Evolutionary conservation across 176 grass and related monocot species (phyloP).

Genomic region (Triticum urartu): DNA sequence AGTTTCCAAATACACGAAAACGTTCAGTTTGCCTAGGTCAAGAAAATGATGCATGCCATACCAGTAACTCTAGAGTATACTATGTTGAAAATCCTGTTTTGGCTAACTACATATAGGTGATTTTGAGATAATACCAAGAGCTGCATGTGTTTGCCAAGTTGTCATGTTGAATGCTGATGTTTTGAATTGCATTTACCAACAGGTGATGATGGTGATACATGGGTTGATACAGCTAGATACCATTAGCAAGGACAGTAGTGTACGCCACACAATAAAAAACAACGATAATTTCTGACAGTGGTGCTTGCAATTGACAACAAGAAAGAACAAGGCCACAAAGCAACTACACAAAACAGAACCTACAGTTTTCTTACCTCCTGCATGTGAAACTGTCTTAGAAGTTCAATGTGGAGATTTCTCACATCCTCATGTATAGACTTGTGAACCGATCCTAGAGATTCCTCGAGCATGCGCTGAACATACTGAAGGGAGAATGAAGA

Average conservation of each 20-base stretch:
- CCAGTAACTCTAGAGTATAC: background rate
- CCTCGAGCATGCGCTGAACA: constrained; percentile 90
- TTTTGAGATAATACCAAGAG: background rate
- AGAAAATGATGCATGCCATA: background rate
- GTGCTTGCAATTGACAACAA: background rate
- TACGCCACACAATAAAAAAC: background rate
- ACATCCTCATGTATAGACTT: constrained; percentile 93
- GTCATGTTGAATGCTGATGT: background rate
- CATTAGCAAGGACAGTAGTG: background rate
- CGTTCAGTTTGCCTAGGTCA: background rate
- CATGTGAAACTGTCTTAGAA: constrained; percentile 94
- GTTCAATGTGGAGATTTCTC: constrained; percentile 92
- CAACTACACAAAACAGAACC: constrained; percentile 21
- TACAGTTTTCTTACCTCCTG: constrained; percentile 64
- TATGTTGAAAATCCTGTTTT: background rate
- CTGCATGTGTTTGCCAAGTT: background rate
- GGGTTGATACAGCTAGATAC: constrained; percentile 6
- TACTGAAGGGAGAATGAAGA: constrained; percentile 98
- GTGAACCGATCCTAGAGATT: constrained; percentile 82
- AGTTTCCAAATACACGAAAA: background rate
- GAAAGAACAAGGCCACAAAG: constrained; percentile 6
- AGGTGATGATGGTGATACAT: background rate
- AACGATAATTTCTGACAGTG: background rate
- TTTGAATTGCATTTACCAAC: background rate
- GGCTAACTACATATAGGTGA: background rate